phyloP scores from a whole-genome alignment of 169 alveolate genomes.

The Miamiensis avidus region DNA sequence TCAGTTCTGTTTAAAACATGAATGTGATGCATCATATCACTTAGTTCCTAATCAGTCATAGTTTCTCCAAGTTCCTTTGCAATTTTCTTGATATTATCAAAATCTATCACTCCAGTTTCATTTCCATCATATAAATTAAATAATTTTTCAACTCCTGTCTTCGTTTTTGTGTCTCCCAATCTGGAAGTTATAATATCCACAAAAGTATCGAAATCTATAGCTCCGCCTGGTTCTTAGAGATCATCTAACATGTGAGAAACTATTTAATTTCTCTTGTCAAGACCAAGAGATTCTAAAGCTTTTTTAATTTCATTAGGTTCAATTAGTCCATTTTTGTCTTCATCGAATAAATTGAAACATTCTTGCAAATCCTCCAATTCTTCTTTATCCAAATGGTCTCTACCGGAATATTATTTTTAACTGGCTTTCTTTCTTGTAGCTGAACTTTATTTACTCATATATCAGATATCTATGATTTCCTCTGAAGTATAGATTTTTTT shows the following conservation, averaged over 20 bases:
- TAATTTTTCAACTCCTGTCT: conserved; percentile 3
- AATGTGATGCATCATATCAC: conserved; percentile 1
- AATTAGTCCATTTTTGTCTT: background rate
- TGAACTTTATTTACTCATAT: no score
- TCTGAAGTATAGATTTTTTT: no score
- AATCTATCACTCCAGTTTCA: background rate
- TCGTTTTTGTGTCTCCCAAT: conserved; percentile 7
- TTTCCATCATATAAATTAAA: conserved; percentile 9
- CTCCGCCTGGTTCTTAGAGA: background rate
- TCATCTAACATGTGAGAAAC: background rate
- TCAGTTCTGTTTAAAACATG: conserved; percentile 5
- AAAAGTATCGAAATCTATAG: background rate
- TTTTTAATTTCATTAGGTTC: conserved; percentile 15
- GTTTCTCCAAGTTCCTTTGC: conserved; percentile 9
- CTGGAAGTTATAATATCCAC: background rate
- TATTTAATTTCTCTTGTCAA: conserved; percentile 5
- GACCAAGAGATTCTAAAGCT: conserved; percentile 1
- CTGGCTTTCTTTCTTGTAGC: no score
- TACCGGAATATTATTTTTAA: no score
- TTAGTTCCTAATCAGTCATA: background rate
- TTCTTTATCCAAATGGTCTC: no score
- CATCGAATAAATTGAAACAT: conserved; percentile 3
- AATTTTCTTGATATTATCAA: background rate
- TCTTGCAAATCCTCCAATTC: background rate
- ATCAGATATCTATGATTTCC: no score